These are phyloP conservation scores for Salix udensis DNA, from an alignment of 345 rosid genomes.

Conservation along the genomic window DNA sequence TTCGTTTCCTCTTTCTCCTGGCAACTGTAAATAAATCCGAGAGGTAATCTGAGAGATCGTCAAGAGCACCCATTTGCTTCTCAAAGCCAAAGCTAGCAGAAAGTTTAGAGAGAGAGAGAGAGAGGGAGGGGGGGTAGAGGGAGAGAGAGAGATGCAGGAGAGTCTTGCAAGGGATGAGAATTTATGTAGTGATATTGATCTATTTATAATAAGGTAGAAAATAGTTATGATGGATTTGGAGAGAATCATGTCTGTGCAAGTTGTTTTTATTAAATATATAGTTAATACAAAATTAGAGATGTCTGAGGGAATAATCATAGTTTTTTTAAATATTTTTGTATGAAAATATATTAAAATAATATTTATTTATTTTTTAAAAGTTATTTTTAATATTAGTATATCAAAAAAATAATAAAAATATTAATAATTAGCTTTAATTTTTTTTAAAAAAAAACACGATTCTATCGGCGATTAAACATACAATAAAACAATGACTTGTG, in stretches of 20 bases:
- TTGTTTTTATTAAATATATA: neutral
- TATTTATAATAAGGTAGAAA: neutral
- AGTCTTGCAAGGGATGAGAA: neutral
- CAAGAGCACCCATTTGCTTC: constrained; percentile 45
- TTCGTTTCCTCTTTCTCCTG: constrained; percentile 36
- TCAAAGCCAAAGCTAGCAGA: neutral
- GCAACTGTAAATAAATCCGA: constrained; percentile 28
- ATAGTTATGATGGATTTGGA: neutral
- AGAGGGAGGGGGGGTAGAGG: neutral
- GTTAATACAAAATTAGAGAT: too few species aligned
- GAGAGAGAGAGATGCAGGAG: neutral
- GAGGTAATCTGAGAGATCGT: constrained; percentile 28
- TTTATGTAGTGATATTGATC: neutral
- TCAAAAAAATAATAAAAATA: too few species aligned
- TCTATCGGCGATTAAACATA: too few species aligned
- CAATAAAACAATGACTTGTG: constrained; percentile 6
- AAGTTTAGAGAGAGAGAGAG: neutral
- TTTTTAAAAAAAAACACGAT: too few species aligned
- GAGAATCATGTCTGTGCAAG: constrained; percentile 15
- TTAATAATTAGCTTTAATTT: too few species aligned
- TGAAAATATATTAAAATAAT: too few species aligned
- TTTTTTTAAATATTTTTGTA: too few species aligned
- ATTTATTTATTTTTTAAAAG: too few species aligned
- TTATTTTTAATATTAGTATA: too few species aligned
- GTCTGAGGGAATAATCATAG: too few species aligned